Evolutionary conservation across 2,329 filamentous ascomycete species (phyloP).

Genomic region (Pleurostoma richardsiae): DNA sequence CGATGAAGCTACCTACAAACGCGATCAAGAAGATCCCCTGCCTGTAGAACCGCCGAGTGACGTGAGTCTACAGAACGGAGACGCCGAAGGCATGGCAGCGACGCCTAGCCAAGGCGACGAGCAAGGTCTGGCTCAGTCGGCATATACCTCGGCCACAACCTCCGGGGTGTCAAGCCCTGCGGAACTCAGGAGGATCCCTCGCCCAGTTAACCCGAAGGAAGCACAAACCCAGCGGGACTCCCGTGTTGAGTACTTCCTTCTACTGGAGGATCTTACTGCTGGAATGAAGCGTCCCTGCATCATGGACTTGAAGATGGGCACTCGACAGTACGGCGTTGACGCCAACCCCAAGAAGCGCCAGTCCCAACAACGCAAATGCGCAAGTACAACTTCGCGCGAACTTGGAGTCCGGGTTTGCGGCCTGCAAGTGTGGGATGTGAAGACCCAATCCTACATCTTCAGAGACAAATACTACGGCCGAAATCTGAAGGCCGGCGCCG

Average conservation of each 20-base stretch:
- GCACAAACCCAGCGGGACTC: constrained; percentile 58
- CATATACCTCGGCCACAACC: constrained; percentile 22
- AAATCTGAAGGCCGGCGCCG: constrained; percentile 75
- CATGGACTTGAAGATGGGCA: constrained; percentile 98
- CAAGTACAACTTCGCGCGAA: constrained; percentile 83
- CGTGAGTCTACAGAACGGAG: constrained; percentile 4
- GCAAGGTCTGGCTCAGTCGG: constrained; percentile 21
- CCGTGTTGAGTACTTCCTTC: constrained; percentile 85
- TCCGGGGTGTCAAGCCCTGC: constrained; percentile 32
- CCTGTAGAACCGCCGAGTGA: constrained; percentile 4
- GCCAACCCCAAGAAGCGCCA: constrained; percentile 87
- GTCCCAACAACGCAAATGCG: constrained; percentile 90
- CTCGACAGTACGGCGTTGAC: constrained; percentile 91
- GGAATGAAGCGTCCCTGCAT: constrained; percentile 97
- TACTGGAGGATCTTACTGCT: constrained; percentile 90
- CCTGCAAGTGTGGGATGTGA: constrained; percentile 91
- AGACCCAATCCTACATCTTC: constrained; percentile 81
- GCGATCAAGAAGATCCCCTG: constrained; percentile 50
- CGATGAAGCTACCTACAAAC: constrained; percentile 75
- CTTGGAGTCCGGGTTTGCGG: constrained; percentile 92
- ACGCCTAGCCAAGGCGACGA: background rate
- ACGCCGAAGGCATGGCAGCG: background rate
- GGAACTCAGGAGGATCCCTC: constrained; percentile 40
- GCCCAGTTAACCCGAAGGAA: constrained; percentile 72
- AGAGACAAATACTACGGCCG: constrained; percentile 98